Conservation (phyloP, 2,329 filamentous ascomycete genomes). For the Trichoderma aggressivum region DNA sequence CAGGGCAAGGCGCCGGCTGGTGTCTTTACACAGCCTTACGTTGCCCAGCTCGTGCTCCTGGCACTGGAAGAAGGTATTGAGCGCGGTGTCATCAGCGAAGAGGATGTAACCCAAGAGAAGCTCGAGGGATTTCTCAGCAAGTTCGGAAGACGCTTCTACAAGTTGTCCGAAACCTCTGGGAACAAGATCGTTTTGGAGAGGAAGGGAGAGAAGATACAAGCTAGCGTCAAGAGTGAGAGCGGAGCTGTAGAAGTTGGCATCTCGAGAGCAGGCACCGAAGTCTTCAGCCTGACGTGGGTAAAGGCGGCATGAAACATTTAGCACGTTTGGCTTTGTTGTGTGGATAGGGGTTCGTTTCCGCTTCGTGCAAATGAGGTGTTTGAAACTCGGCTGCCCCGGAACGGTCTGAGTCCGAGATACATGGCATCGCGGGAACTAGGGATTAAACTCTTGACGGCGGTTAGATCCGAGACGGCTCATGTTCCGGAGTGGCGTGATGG, state of each 20-base stretch:
- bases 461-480: not conserved
- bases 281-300: conserved; percentile 42
- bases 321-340: not conserved
- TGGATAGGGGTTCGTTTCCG: not conserved
- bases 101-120: conserved; percentile 52
- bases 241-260: conserved; percentile 43
- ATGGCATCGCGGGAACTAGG: not conserved
- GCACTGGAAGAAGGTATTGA: conserved; percentile 60
- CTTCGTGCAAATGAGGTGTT: not conserved
- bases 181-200: conserved; percentile 39
- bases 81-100: conserved; percentile 48
- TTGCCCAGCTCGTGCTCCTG: conserved; percentile 59
- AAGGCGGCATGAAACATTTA: not conserved
- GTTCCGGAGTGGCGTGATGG: not conserved
- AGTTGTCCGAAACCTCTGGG: conserved; percentile 30
- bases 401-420: not conserved
- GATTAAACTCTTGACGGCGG: not conserved
- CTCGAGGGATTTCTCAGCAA: conserved; percentile 53
- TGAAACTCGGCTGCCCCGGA: not conserved
- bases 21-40: conserved; percentile 75
- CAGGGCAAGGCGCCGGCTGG: conserved; percentile 63
- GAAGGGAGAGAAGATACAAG: conserved; percentile 39
- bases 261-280: conserved; percentile 39
- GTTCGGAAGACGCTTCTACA: conserved; percentile 55
- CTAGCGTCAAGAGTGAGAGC: conserved; percentile 38